A percentile compares a stretch with the other conserved stretches of the same genome.
Evolutionary conservation across 495 filamentous ascomycete genomes (phyloP).

Genomic region (Penicillium atrosanguineum): DNA sequence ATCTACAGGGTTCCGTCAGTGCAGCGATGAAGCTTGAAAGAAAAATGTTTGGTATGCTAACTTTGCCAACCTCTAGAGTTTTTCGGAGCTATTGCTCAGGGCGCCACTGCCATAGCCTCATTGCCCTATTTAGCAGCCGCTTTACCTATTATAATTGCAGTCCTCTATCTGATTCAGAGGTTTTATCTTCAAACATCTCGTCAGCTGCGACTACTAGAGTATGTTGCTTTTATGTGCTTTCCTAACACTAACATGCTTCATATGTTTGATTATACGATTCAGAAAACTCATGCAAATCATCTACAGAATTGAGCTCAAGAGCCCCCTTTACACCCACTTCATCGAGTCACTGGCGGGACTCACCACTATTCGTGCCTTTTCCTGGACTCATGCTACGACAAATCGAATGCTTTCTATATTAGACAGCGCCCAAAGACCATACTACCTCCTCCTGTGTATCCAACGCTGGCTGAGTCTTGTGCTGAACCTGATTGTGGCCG

Average conservation of each 20-base stretch:
- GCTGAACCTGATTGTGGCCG: constrained; percentile 24
- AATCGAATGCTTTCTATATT: no score
- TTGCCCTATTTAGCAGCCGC: constrained; percentile 33
- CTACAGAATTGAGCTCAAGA: constrained; percentile 32
- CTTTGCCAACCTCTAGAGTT: neutral
- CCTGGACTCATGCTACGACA: constrained; percentile 18
- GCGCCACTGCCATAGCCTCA: constrained; percentile 17
- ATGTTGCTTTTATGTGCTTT: no score
- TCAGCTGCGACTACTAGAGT: constrained; percentile 74
- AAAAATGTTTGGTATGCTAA: neutral
- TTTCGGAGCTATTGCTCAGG: constrained; percentile 22
- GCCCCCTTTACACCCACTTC: constrained; percentile 41
- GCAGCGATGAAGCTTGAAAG: no score
- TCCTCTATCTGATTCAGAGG: constrained; percentile 63
- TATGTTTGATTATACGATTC: constrained; percentile 2
- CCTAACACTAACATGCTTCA: no score
- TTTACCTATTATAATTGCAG: constrained; percentile 21
- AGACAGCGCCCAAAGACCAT: constrained; percentile 32
- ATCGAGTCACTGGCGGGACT: constrained; percentile 39
- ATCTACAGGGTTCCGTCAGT: constrained; percentile 12
- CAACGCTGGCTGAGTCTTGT: constrained; percentile 39
- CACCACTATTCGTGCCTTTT: constrained; percentile 40
- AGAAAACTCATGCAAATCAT: constrained; percentile 13
- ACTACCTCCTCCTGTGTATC: constrained; percentile 40
- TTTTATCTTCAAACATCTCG: constrained; percentile 84